Conservation (phyloP, 352 stramenopile genomes). For the Blastocystis sp. region DNA sequence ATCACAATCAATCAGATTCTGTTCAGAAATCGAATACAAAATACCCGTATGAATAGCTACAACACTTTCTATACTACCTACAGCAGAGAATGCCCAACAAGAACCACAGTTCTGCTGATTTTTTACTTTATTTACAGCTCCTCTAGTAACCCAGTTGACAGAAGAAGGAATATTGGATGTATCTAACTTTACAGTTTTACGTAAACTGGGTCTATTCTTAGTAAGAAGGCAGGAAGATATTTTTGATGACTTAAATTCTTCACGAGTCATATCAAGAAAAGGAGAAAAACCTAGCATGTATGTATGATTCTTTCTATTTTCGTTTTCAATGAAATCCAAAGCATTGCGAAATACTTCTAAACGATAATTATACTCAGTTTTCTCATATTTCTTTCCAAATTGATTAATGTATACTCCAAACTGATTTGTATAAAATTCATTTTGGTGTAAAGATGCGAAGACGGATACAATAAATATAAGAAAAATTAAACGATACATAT, state of each 20-base stretch:
- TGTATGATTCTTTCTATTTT: slow-evolving; percentile 9
- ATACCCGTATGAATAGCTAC: slow-evolving; percentile 70
- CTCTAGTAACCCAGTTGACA: slow-evolving; percentile 30
- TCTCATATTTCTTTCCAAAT: not conserved
- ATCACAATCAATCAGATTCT: slow-evolving; percentile 90
- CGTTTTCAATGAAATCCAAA: not conserved
- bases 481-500: no score
- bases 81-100: slow-evolving; percentile 97
- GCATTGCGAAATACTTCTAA: not conserved
- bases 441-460: no score
- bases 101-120: slow-evolving; percentile 89
- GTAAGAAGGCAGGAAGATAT: slow-evolving; percentile 41
- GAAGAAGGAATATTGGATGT: not conserved
- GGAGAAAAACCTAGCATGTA: not conserved
- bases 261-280: not conserved
- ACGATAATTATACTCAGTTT: not conserved
- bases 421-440: no score
- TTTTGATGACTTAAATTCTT: not conserved
- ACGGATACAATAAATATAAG: no score
- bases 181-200: not conserved
- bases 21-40: slow-evolving; percentile 74
- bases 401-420: no score
- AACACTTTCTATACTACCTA: slow-evolving; percentile 80
- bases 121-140: slow-evolving; percentile 77
- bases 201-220: no score